These are phyloP conservation scores for Yueomyces sinensis DNA, from an alignment of 805 yeast genomes.

Conservation along the genomic window DNA sequence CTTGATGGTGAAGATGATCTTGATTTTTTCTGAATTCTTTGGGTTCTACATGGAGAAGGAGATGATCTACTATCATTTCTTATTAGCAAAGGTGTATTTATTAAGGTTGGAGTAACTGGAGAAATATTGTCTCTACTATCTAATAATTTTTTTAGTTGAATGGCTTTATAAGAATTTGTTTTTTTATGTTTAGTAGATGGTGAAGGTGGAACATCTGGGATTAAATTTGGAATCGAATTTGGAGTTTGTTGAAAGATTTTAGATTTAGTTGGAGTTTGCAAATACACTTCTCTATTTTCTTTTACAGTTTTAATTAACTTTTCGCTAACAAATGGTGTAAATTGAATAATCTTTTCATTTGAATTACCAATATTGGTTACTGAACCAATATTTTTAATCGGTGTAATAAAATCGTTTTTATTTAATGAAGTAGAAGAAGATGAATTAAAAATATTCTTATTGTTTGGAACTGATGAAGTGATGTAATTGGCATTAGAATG, in stretches of 20 bases:
- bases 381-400: no score
- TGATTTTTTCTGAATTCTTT: not conserved
- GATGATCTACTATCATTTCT: not conserved
- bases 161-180: constrained; percentile 25
- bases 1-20: constrained; percentile 9
- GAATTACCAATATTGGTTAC: no score
- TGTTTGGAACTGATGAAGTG: no score
- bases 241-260: no score
- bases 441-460: no score
- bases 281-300: not conserved
- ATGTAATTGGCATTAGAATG: no score
- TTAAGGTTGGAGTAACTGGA: not conserved
- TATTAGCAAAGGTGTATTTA: not conserved
- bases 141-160: constrained; percentile 21
- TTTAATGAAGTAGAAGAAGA: no score
- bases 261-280: constrained; percentile 18
- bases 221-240: not conserved
- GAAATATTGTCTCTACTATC: constrained; percentile 14
- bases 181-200: constrained; percentile 17
- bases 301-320: constrained; percentile 1
- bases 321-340: constrained; percentile 9
- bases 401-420: no score
- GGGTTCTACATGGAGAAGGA: not conserved
- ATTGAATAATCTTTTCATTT: no score
- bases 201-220: not conserved